Evolutionary conservation across 179 eudicot species (phyloP), one percentile per base, ranked within the genome.

Genomic region (Beta lomatogona): DNA sequence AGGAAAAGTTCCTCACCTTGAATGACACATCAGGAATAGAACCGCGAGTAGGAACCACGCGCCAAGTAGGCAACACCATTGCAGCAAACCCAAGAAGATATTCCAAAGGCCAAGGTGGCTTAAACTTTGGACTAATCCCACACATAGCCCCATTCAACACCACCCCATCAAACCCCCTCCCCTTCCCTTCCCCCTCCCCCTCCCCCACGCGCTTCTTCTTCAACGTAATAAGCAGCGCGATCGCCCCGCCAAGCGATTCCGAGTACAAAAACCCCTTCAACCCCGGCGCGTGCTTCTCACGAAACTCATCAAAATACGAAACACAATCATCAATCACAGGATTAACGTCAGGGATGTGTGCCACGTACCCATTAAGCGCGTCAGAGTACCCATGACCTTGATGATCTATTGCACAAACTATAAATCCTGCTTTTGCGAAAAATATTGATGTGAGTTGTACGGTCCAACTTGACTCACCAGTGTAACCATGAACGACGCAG

Each of bases 21-120:
- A 91, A 95, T 31, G 99, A 93, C 15, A 91, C 93, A 9, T 84
- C 89, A 25, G 98, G 97, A 3, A 95, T 86, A 22, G 95, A 90
- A 1, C 99, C 99, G 74, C 95, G 93, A 11, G 99, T 95, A 41
- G 99, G 97, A 11, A 95, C 89, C 53, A 95, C 91, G 61, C 84
- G 91, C 99, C 99, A 95, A 9, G 97, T 93, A 0, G 98, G 98
- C 50, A 87, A 63, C 36, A 93, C 57, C 36, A 87, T 85, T 9
- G 97, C 97, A 21, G 86, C 97, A 1, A 91, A 1, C 14, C 91
- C 88, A 7, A 95, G 89, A 9, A 95, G 86, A 46, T 95, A 89
- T 79, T 95, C 99, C 73, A 95, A 52, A 57, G 99, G 99, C 99
- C 99, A 95, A 72, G 94, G 92, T 48, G 99, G 99, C 88, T 93